Base-by-base conservation (phyloP, 2,329 filamentous ascomycete genomes). In the Rhynchosporium agropyri region DNA sequence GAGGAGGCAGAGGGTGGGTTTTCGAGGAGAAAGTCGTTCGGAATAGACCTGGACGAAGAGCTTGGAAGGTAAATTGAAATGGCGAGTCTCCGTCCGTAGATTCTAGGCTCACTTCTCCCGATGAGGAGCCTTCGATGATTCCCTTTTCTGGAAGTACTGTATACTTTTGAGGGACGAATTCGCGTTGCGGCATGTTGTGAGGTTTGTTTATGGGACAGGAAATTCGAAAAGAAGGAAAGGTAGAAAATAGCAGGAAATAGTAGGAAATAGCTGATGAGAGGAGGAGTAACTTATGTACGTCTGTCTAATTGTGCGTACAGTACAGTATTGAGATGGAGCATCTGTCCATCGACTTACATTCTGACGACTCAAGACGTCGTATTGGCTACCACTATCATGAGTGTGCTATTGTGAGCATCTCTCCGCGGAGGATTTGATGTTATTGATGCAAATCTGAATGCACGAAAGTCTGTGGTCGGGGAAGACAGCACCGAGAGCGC, bases 11-110 rank as follows among this genome's bases (percentile, higher is more conserved):
- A 6, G 84, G 84, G 69, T 90, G 87, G 2, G 80, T 79, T 13
- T 79, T 70, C 0, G 88, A 87, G 1, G 83, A 81, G 71, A 90
- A 90, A 0, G 85, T 87, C 1, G 88, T 89, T 48, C 88, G 79
- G 75, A 90, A 91, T 15, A 90, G 76, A 57, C 87, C 87, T 26
- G 81, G 78, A 15, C 82, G 80, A 36, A 91, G 69, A 0, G 83
- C 79, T 71, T 90, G 84, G 65, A 91, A 89, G 0, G 79, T 79
- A 71, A 90, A 91, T 15, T 80, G 74, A 63, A 85, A 84, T 0
- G 78, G 79, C 5, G 63, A 57, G 33, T 66, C 67, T 46, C 31
- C 46, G 40, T 66, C 66, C 33, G 61, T 65, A 13, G 70, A 72
- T 50, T 62, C 50, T 46, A 72, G 67, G n/a, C n/a, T 38, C 3